Evolutionary conservation across 306 rosid species (phyloP), one percentile per base, ranked within the genome.

Genomic region (Rubus parviflorus): DNA sequence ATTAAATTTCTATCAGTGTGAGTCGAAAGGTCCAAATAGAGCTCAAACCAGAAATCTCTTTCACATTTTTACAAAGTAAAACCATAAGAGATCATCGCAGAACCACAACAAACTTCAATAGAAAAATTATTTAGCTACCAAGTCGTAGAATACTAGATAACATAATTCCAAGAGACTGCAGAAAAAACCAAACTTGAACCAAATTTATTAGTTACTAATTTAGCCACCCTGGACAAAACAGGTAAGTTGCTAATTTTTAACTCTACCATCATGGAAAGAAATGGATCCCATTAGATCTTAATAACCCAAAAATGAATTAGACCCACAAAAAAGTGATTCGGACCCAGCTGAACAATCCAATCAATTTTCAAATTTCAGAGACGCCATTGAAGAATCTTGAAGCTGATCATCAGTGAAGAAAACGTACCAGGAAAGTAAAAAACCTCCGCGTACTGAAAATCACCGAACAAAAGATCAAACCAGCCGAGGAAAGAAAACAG

Each of bases 271-370:
- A 38, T n/a, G 66, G 15, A 16, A 49, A 38, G 14, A 54, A 52
- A 66, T 40, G 53, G n/a, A 76, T 67, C 61, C 23, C 4, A 20
- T 40, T 42, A 15, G 80, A 76, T 76, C 81, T 72, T 54, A 30
- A 25, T 46, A 72, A 56, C 40, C n/a, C 68, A 73, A 65, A 62
- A 63, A 58, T 7, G 42, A 45, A 53, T 17, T 11, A 30, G 3
- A n/a, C 48, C 13, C 69, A 62, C 48, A 35, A 2, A 6, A 30
- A 8, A 17, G 38, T 41, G 35, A 35, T 61, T 16, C 1, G 30
- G 15, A 40, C 62, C 54, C 46, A 63, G 60, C 54, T 17, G 73
- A 43, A 43, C 35, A 30, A 64, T 35, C 63, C 22, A 52, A 17
- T 20, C 8, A 54, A 8, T 41, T 40, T n/a, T 30, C 30, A 10